Evolutionary conservation across 2,329 filamentous ascomycete species (phyloP), one percentile per base, ranked within the genome.

Genomic region (Reticulascus tulasneorum): DNA sequence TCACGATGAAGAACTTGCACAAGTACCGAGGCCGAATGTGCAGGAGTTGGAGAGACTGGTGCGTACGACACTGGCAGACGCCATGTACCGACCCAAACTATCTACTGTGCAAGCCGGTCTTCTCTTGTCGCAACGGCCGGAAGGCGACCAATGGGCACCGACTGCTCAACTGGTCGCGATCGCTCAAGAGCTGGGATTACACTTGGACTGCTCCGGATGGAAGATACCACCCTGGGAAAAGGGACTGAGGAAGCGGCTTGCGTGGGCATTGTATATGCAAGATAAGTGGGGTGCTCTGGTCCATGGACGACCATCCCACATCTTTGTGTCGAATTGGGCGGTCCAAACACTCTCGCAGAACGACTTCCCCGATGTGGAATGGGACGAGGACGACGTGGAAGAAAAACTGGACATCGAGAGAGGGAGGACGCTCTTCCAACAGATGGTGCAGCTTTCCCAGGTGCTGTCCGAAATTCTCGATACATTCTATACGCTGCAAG

Each of bases 251-350:
- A 93, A 91, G 57, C 78, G 90, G 31, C 75, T 95, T 26, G 88
- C 87, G 1, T 95, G 90, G 89, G 89, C 86, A 3, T 62, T 94
- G 33, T 94, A 93, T 57, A 91, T 94, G 83, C 88, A 95, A 62
- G 90, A 96, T 61, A 94, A 75, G 60, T 94, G 89, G 89, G 86
- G 85, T 12, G 82, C 88, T 3, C 69, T 94, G 15, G 82, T 93
- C 17, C 86, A 94, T 52, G 88, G 88, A 29, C 81, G 88, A 9
- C 89, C 88, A 1, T 93, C 87, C 5, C 88, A 94, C 47, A 76
- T 80, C 25, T 75, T 77, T 46, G 58, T 67, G 15, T 64, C 70
- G 29, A 79, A 94, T 58, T 94, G 88, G 88, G 87, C 82, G 2
- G 87, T 94, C 6, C 71, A 73, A 39, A 56, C 69, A 7, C 72